Conservation (phyloP, 352 stramenopile genomes). For the Achlya hypogyna region DNA sequence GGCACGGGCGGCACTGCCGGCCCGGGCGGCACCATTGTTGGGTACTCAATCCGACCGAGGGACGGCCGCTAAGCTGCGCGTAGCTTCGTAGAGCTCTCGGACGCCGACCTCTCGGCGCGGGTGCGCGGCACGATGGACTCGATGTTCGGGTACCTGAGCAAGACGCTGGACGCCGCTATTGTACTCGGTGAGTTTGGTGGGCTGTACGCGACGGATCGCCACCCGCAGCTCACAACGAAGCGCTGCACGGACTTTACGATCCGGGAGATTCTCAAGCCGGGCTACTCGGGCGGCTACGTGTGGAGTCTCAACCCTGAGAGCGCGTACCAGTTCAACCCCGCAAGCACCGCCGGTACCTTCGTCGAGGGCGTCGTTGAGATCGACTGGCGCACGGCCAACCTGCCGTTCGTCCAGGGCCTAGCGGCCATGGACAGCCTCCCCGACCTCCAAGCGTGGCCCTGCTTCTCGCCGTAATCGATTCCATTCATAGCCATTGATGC, state of each 20-base stretch:
- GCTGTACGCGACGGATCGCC: conserved; percentile 26
- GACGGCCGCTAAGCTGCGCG: background rate
- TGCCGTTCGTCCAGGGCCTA: conserved; percentile 48
- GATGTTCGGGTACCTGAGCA: conserved; percentile 59
- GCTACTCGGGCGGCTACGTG: conserved; percentile 57
- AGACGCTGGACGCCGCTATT: conserved; percentile 36
- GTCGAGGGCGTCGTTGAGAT: conserved; percentile 54
- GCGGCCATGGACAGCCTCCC: conserved; percentile 40
- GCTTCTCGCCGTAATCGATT: no score
- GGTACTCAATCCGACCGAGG: background rate
- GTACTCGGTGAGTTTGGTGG: conserved; percentile 41
- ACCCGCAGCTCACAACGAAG: conserved; percentile 32
- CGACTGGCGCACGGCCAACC: conserved; percentile 63
- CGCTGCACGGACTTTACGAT: conserved; percentile 62
- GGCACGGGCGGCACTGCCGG: conserved; percentile 29
- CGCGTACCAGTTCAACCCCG: conserved; percentile 67
- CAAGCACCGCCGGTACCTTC: conserved; percentile 45
- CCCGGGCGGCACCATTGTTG: conserved; percentile 17
- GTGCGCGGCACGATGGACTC: conserved; percentile 55
- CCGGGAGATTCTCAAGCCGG: conserved; percentile 36
- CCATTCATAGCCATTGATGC: no score
- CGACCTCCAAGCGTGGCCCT: conserved; percentile 58
- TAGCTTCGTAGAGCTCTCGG: conserved; percentile 47
- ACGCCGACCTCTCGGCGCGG: conserved; percentile 37
- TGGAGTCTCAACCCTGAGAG: conserved; percentile 72